Percentiles rank a stretch among this genome's conserved stretches.
Conservation (phyloP, 345 rosid species). For the Eucalyptus marginata region DNA sequence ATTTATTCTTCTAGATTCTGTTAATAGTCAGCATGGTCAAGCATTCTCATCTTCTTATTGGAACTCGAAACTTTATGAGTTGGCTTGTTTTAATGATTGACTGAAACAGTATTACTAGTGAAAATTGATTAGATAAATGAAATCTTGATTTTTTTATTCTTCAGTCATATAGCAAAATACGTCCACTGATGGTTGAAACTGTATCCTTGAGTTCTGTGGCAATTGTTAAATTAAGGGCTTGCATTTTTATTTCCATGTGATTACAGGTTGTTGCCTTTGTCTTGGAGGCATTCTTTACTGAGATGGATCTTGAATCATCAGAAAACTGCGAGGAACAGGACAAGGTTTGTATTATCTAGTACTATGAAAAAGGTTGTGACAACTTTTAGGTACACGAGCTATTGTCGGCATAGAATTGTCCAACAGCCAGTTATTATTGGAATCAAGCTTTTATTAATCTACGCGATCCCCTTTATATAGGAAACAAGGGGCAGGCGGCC, state of each 20-base stretch:
- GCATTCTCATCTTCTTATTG: neutral
- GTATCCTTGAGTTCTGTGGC: neutral
- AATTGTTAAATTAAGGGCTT: neutral
- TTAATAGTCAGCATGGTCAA: neutral
- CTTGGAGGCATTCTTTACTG: slow-evolving; percentile 96
- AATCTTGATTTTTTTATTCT: neutral
- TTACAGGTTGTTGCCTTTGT: slow-evolving; percentile 91
- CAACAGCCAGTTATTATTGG: neutral
- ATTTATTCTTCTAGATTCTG: neutral
- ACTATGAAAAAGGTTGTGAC: neutral
- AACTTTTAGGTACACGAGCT: neutral
- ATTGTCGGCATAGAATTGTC: neutral
- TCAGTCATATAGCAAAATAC: neutral
- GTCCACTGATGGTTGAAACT: neutral
- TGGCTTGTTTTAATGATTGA: neutral
- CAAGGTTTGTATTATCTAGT: slow-evolving; percentile 21
- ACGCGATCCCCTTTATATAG: neutral
- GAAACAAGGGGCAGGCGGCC: neutral
- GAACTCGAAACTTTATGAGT: neutral
- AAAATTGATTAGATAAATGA: neutral
- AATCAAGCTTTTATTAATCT: neutral
- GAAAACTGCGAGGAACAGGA: slow-evolving; percentile 33
- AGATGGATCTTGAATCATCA: slow-evolving; percentile 78
- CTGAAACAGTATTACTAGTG: neutral
- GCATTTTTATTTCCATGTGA: neutral